These are phyloP conservation scores for Podila clonocystis DNA, from an alignment of 192 early-diverging fungal species.

Conservation along the genomic window DNA sequence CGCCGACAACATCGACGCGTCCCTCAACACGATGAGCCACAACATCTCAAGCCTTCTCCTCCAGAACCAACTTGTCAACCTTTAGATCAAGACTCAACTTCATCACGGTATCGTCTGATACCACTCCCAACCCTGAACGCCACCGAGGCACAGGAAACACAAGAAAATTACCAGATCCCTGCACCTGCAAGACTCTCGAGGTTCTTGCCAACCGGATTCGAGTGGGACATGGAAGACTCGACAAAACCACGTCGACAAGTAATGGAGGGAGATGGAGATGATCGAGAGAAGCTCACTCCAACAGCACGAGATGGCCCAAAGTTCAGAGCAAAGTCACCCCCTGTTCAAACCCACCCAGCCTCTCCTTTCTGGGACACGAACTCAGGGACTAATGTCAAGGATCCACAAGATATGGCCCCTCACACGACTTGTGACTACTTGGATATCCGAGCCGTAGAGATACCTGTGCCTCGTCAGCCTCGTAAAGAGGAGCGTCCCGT, in stretches of 20 bases:
- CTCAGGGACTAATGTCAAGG: too few species aligned
- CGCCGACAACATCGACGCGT: not conserved
- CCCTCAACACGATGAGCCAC: not conserved
- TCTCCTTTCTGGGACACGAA: too few species aligned
- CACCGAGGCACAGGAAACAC: not conserved
- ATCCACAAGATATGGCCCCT: too few species aligned
- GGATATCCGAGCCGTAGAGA: too few species aligned
- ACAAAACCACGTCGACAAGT: not conserved
- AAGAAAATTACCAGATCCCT: conserved; percentile 1
- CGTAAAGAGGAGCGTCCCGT: too few species aligned
- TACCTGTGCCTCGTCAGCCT: too few species aligned
- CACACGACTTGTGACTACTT: too few species aligned
- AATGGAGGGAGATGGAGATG: conserved; percentile 3
- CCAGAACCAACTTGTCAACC: too few species aligned
- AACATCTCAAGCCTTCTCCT: not conserved
- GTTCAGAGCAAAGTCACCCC: not conserved
- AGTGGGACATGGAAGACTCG: not conserved
- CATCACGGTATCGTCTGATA: not conserved
- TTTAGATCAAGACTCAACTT: not conserved
- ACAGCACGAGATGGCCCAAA: not conserved
- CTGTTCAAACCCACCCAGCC: not conserved
- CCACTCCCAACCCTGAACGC: not conserved
- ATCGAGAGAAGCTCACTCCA: conserved; percentile 3
- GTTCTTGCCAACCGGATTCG: not conserved
- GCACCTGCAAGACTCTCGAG: not conserved